Evolutionary conservation across 169 alveolate genomes (phyloP), one percentile per base, ranked within the genome.

Genomic region (Cryptosporidium viatorum): DNA sequence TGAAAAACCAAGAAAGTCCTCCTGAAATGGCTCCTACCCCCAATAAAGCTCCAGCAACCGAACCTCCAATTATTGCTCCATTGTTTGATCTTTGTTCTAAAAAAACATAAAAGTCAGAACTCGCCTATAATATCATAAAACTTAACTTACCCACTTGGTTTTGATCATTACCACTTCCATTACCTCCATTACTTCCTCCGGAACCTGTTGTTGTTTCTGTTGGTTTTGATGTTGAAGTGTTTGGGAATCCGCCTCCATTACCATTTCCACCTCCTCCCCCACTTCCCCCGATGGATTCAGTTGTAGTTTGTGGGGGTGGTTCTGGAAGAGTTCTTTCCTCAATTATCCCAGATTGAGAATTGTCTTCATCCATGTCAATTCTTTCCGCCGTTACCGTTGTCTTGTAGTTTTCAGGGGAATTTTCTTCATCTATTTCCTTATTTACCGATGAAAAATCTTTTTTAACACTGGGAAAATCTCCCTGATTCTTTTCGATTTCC

Each of bases 1-100:
- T 12, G 29, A 80, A 62, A 31, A 80, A 80, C 75, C 73, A 80
- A 8, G 86, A 73, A 41, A 59, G 39, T 45, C 89, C 89, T 60
- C 89, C 89, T 26, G 69, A 21, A n/a, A 80, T 0, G 0, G 89
- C 89, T 41, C 89, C 89, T 41, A 35, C 75, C 14, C 73, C 89
- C 14, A 80, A 45, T 35, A 80, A 43, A 26, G 75, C 73, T 14
- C 89, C 89, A 26, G 69, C 89, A 33, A 80, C 23, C 1, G 80
- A 43, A 41, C 89, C 89, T 21, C 89, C 89, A 4, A 59, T 43
- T 10, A 80, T 0, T 60, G 69, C 75, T 21, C 51, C 89, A 10
- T 62, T n/a, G 70, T 80, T 18, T 26, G 59, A 23, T 10, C 23
- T 43, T 14, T 55, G 26, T 55, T 8, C 29, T 52, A 41, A 52